A percentile compares a stretch with the other conserved stretches of the same genome.
Evolutionary conservation across 129 eudicot species (phyloP).

Genomic region (Arctium lappa): DNA sequence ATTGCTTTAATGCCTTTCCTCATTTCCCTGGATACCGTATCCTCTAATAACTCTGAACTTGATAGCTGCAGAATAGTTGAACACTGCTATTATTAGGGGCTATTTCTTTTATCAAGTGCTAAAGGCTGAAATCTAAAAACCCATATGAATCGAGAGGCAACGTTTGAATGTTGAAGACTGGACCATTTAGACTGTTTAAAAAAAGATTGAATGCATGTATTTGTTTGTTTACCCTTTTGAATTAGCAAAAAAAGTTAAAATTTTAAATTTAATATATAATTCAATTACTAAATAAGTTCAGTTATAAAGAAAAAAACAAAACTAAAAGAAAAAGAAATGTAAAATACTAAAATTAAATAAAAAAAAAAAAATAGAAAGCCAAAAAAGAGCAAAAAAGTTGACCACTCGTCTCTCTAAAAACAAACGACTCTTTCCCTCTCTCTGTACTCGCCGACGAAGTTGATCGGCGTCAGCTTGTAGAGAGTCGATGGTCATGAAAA

Average conservation of each 20-base stretch:
- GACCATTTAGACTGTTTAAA: not conserved
- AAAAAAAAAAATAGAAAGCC: too few relatives aligned
- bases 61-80: not conserved
- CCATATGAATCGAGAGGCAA: not conserved
- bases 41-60: not conserved
- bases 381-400: too few relatives aligned
- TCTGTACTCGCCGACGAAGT: not conserved
- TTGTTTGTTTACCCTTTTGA: not conserved
- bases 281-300: not conserved
- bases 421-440: not conserved
- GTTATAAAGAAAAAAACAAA: not conserved
- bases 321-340: too few relatives aligned
- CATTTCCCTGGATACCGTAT: not conserved
- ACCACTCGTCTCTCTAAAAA: too few relatives aligned
- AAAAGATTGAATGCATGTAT: not conserved
- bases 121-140: not conserved
- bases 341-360: too few relatives aligned
- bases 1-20: not conserved
- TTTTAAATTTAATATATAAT: not conserved
- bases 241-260: not conserved
- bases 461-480: not conserved
- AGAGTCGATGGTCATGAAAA: not conserved
- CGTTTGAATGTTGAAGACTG: not conserved
- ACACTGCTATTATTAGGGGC: not conserved
- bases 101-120: not conserved